Evolutionary conservation across 1,139 yeast genomes (phyloP), one percentile per base, ranked within the genome.

Genomic region (Sugiyamaella xylanicola): DNA sequence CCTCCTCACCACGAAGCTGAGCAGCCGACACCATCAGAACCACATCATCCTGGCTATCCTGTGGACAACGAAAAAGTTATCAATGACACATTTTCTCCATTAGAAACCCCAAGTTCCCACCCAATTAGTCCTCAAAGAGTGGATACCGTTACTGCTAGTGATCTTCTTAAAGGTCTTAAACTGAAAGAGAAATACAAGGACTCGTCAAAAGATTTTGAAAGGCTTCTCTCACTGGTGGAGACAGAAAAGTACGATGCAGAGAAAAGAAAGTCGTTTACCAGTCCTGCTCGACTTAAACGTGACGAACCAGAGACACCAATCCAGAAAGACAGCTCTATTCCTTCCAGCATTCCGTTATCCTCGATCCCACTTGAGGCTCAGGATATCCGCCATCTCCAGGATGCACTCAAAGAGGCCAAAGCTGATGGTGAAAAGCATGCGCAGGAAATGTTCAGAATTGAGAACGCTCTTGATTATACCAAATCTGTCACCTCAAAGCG

Each of bases 381-480:
- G 17, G 63, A 51, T 42, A 55, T 48, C 32, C 58, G 60, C 17
- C 65, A 65, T 20, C 63, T 74, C 9, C 69, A 78, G 57, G 66
- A 64, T 0, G 82, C 78, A 53, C 71, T 84, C 48, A 70, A 75
- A 53, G 70, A 72, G 9, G 80, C 84, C 1, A 79, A 78, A 56
- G 67, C 68, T 21, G 72, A 74, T 35, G 73, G 70, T 48, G 76
- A 76, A 25, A 53, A 63, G 19, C 74, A 72, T 15, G 78, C 77
- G 32, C 81, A 80, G 56, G 75, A 74, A 40, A 65, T 73, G 50
- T 80, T 80, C 63, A 74, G 83, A 46, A 80, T 79, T 53, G 66
- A 74, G 39, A 76, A 77, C 49, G 85, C 87, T 0, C 81, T 72
- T 62, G 86, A 82, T 54, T 82, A 84, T 81, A 74, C 80, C 51